These are phyloP conservation scores for Przewalskia tangutica DNA, from an alignment of 257 asterid species.

Conservation along the genomic window DNA sequence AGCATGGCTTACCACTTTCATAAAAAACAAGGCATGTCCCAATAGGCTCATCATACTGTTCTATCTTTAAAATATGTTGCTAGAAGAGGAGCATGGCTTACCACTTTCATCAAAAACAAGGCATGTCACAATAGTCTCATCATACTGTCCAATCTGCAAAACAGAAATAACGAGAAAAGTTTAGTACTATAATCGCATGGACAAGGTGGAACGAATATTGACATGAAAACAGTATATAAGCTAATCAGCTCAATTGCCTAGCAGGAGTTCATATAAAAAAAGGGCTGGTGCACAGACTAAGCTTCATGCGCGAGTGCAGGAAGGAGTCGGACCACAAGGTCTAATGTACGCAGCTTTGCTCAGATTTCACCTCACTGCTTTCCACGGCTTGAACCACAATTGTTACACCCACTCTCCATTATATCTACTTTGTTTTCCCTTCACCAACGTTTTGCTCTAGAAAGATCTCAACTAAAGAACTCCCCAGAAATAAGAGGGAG, in stretches of 20 bases:
- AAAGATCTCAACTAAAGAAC: too few species aligned
- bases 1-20: slow-evolving; percentile 59
- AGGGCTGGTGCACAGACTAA: too few species aligned
- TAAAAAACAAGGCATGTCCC: slow-evolving; percentile 71
- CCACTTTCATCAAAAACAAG: slow-evolving; percentile 64
- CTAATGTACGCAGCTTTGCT: too few species aligned
- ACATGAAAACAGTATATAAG: background rate
- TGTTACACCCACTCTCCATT: background rate
- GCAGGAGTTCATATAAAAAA: background rate
- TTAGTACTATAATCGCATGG: background rate
- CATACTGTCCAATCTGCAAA: too few species aligned
- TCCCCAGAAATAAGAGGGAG: too few species aligned
- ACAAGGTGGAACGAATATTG: background rate
- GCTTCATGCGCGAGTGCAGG: too few species aligned
- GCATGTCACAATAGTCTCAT: slow-evolving; percentile 84
- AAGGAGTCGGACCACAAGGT: too few species aligned
- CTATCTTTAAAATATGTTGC: background rate
- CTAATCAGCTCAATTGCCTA: background rate
- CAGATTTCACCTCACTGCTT: too few species aligned
- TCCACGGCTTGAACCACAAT: too few species aligned
- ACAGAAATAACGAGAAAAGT: background rate
- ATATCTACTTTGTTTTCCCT: too few species aligned
- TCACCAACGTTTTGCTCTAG: too few species aligned
- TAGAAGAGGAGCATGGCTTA: slow-evolving; percentile 24
- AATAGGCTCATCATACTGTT: slow-evolving; percentile 43